These are phyloP conservation scores for Pisolithus tinctorius DNA, from an alignment of 768 basidiomycete genomes.

Conservation along the genomic window DNA sequence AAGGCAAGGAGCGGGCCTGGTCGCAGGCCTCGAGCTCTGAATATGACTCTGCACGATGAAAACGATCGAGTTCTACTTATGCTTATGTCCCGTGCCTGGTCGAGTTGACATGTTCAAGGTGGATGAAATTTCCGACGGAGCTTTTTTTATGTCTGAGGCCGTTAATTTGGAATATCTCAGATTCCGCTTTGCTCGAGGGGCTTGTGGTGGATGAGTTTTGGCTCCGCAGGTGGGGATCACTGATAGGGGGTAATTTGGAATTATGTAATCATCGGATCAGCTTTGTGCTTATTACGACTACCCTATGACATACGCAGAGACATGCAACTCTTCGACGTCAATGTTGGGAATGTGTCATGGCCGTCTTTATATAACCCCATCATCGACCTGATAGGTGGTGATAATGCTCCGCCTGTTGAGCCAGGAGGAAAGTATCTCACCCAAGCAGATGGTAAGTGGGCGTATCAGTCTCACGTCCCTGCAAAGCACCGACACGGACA, in stretches of 20 bases:
- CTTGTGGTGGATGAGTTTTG: too few species aligned
- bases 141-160: too few species aligned
- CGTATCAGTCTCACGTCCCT: background rate
- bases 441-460: conserved; percentile 22
- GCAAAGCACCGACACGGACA: background rate
- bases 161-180: too few species aligned
- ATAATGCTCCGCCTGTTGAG: conserved; percentile 19
- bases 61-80: too few species aligned
- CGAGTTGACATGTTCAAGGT: too few species aligned
- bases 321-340: background rate
- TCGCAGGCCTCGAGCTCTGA: conserved; percentile 1
- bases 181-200: too few species aligned
- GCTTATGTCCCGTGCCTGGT: too few species aligned
- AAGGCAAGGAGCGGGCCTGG: conserved; percentile 1
- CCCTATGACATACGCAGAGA: background rate
- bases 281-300: too few species aligned
- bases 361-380: conserved; percentile 33
- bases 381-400: conserved; percentile 26
- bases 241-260: too few species aligned
- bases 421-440: conserved; percentile 31
- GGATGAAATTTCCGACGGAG: too few species aligned
- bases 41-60: background rate
- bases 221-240: too few species aligned
- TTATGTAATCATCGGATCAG: too few species aligned
- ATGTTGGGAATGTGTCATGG: conserved; percentile 23